Evolutionary conservation across 176 grass and related monocot genomes (phyloP), one percentile per base, ranked within the genome.

Genomic region (Paspalum notatum): DNA sequence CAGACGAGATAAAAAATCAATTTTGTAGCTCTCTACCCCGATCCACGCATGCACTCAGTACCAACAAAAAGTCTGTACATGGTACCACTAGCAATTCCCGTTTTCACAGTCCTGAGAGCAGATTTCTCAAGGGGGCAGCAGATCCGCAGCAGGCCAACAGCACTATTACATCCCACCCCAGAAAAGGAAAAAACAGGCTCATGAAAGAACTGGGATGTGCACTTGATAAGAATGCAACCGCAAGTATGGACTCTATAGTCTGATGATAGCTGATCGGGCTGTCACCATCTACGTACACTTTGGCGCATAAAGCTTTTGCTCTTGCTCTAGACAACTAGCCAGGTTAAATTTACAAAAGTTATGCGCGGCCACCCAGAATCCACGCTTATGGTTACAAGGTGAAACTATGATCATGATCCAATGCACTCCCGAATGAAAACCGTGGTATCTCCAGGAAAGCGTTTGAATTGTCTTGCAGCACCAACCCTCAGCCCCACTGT

Each of bases 321-420:
- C 32, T 32, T 32, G 32, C 32, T 40, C 32, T 17, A 41, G 18
- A 26, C 46, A 27, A 75, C 14, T 18, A 14, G 7, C 27, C 83
- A 15, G 44, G 32, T 7, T 55, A 10, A 25, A 56, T 18, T n/a
- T 57, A 70, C 54, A 77, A 50, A 50, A 56, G 46, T 25, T 21
- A 45, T 26, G 4, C 17, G 2, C 9, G 13, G 24, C 27, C 70
- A 87, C 47, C n/a, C 18, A 25, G 6, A 26, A 54, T n/a, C 16
- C 78, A 62, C 20, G 18, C 37, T 37, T 41, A 52, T 57, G 26
- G 52, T 75, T 75, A 76, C 53, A 57, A 50, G 76, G 45, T 55
- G 76, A 70, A 71, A 76, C 54, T 49, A 43, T 42, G n/a, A 64
- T 66, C 38, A 85, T 9, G 64, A 42, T 56, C 57, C 46, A 20